phyloP scores from a whole-genome alignment of 345 rosid genomes.

The Melastoma malabathricum region DNA sequence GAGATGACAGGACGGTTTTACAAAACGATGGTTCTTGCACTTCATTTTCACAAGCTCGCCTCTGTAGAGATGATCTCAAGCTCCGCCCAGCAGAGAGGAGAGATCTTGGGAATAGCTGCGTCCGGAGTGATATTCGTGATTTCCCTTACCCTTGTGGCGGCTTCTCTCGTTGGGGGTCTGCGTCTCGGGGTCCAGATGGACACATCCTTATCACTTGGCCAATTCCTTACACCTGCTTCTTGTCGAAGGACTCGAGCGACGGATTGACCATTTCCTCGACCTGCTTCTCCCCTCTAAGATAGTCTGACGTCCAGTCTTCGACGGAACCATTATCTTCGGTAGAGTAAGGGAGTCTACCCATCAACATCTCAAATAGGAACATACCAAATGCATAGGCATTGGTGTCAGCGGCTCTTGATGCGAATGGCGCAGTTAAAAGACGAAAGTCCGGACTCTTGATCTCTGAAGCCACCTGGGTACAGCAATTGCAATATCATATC shows the following conservation, averaged over 20 bases:
- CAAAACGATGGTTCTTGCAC: background rate
- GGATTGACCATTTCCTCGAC: slow-evolving; percentile 55
- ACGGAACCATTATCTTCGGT: slow-evolving; percentile 23
- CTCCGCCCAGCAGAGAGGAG: slow-evolving; percentile 99
- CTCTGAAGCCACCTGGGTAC: slow-evolving; percentile 35
- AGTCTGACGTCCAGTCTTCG: slow-evolving; percentile 46
- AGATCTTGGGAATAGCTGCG: slow-evolving; percentile 53
- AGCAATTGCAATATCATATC: slow-evolving; percentile 53
- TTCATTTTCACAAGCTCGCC: slow-evolving; percentile 20
- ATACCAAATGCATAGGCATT: slow-evolving; percentile 69
- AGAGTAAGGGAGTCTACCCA: slow-evolving; percentile 47
- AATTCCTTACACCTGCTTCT: slow-evolving; percentile 39
- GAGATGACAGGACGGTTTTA: too few relatives aligned
- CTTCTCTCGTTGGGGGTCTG: slow-evolving; percentile 53
- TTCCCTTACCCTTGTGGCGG: slow-evolving; percentile 37
- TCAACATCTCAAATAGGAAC: slow-evolving; percentile 59
- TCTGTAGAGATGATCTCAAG: slow-evolving; percentile 65
- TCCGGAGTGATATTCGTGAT: slow-evolving; percentile 42
- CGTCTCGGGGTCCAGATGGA: slow-evolving; percentile 41
- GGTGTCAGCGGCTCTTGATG: slow-evolving; percentile 16
- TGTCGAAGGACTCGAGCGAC: slow-evolving; percentile 38
- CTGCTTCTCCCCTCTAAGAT: slow-evolving; percentile 20
- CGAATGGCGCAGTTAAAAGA: slow-evolving; percentile 13
- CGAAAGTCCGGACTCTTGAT: slow-evolving; percentile 14
- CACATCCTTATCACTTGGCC: slow-evolving; percentile 40